phyloP scores from a whole-genome alignment of 2,329 filamentous ascomycete species.

The Cytospora mali region DNA sequence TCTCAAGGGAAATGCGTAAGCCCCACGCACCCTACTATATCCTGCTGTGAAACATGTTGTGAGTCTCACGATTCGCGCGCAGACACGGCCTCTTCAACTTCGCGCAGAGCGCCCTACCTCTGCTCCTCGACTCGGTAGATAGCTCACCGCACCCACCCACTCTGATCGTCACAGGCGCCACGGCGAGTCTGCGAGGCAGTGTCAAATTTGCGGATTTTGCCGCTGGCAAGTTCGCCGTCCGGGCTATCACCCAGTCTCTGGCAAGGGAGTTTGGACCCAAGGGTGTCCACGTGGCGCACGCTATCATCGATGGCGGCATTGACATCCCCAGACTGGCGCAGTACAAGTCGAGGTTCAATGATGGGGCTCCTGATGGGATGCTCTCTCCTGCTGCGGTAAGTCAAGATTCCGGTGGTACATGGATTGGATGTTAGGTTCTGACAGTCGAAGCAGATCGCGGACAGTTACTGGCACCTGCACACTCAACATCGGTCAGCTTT shows the following conservation, averaged over 20 bases:
- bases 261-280: slow-evolving; percentile 83
- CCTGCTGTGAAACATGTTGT: neutral
- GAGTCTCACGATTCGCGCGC: slow-evolving; percentile 2
- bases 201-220: slow-evolving; percentile 73
- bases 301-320: slow-evolving; percentile 83
- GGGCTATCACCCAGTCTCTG: slow-evolving; percentile 73
- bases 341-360: slow-evolving; percentile 41
- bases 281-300: slow-evolving; percentile 82
- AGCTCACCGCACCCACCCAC: slow-evolving; percentile 68
- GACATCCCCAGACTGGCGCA: slow-evolving; percentile 73
- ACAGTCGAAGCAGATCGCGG: slow-evolving; percentile 66
- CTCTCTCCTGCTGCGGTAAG: slow-evolving; percentile 74
- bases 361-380: slow-evolving; percentile 59
- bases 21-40: neutral
- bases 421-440: neutral
- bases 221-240: slow-evolving; percentile 76
- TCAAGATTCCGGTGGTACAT: slow-evolving; percentile 29
- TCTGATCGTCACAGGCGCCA: slow-evolving; percentile 85
- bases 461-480: slow-evolving; percentile 83
- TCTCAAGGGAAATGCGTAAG: slow-evolving; percentile 54
- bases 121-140: slow-evolving; percentile 64
- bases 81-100: slow-evolving; percentile 76
- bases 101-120: slow-evolving; percentile 70
- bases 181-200: slow-evolving; percentile 74
- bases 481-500: slow-evolving; percentile 78